These are phyloP conservation scores for Colletotrichum sp. DNA, from an alignment of 2,329 filamentous ascomycete genomes.

Conservation along the genomic window DNA sequence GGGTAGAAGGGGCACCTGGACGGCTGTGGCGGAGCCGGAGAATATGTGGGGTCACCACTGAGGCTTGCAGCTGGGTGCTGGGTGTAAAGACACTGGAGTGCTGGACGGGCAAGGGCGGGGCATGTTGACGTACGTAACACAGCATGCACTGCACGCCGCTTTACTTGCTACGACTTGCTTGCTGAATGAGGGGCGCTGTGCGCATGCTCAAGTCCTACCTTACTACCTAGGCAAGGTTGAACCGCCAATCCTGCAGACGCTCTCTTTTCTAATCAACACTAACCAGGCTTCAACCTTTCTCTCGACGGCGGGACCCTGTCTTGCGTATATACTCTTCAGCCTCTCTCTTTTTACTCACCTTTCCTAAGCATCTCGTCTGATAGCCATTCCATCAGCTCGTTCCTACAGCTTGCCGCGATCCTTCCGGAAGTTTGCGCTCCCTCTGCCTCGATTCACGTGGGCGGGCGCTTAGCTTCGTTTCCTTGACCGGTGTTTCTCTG, in stretches of 20 bases:
- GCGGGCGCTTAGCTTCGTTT: neutral
- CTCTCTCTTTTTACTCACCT: neutral
- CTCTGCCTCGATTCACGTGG: neutral
- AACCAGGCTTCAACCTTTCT: neutral
- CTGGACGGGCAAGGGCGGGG: neutral
- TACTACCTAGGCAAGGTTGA: neutral
- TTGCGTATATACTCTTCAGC: neutral
- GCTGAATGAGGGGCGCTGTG: neutral
- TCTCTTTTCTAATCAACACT: neutral
- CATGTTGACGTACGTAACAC: slow-evolving; percentile 4
- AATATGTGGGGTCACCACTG: neutral
- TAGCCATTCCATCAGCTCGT: neutral
- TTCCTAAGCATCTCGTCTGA: neutral
- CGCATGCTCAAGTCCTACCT: neutral
- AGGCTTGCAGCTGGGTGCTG: neutral
- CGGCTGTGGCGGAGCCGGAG: slow-evolving; percentile 13
- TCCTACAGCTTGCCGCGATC: neutral
- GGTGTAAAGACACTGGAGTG: neutral
- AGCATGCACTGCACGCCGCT: neutral
- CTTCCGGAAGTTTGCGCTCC: neutral
- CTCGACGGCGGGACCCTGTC: neutral
- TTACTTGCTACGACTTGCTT: neutral
- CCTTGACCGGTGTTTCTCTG: neutral
- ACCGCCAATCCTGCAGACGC: neutral
- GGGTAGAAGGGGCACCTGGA: neutral